These are phyloP conservation scores for Phaeosphaeriaceae sp. DNA, from an alignment of 2,329 filamentous ascomycete genomes.

Conservation along the genomic window DNA sequence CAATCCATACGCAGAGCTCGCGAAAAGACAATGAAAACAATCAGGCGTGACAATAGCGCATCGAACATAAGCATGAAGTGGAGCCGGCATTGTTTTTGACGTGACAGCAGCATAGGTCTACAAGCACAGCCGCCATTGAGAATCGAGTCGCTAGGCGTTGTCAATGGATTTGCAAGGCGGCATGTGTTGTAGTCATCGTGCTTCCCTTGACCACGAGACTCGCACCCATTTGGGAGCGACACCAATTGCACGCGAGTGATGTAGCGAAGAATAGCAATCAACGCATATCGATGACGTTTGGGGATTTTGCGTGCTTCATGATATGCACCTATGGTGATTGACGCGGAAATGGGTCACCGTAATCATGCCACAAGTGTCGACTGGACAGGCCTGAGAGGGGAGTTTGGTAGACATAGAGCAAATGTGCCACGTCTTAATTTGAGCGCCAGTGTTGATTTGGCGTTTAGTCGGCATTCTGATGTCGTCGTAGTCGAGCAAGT, in stretches of 20 bases:
- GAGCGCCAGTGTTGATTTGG: conserved; percentile 2
- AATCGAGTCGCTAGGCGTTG: too few species aligned
- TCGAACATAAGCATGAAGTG: conserved; percentile 5
- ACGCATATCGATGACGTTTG: neutral
- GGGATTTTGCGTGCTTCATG: neutral
- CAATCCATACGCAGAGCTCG: neutral
- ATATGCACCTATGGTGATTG: neutral
- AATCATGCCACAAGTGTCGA: neutral
- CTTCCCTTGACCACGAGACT: neutral
- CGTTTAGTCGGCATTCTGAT: neutral
- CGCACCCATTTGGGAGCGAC: neutral
- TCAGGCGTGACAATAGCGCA: conserved; percentile 11
- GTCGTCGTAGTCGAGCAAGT: conserved; percentile 11
- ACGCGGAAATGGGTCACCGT: neutral
- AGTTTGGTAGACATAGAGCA: neutral
- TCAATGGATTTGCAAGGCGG: too few species aligned
- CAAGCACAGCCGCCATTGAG: neutral
- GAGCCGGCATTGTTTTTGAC: neutral
- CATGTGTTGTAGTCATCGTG: neutral
- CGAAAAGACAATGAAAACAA: neutral
- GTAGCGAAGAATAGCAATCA: neutral
- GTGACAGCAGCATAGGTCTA: neutral
- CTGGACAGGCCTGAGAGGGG: neutral
- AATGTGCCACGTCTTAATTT: neutral
- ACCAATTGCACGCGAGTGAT: neutral